Conservation (phyloP, 371 early-diverging fungal species). For the Choanephora cucurbitarum region DNA sequence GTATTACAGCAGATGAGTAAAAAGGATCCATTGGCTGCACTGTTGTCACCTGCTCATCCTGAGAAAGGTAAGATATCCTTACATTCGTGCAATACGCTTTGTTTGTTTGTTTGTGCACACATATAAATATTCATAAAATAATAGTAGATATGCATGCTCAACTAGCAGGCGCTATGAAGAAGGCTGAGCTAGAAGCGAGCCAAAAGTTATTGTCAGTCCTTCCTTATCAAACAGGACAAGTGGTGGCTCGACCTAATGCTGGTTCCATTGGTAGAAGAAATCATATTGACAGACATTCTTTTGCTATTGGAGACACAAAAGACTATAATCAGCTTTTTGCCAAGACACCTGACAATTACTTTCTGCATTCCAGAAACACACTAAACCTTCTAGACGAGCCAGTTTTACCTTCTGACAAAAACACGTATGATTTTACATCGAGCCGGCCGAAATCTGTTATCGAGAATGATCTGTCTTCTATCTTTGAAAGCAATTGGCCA, state of each 20-base stretch:
- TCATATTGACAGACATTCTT: conserved; percentile 71
- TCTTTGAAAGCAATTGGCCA: conserved; percentile 41
- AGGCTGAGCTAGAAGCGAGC: conserved; percentile 65
- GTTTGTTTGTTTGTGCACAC: not conserved
- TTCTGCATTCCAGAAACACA: not conserved
- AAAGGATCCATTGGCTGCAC: conserved; percentile 66
- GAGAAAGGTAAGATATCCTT: conserved; percentile 53
- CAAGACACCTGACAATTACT: conserved; percentile 21
- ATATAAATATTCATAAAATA: not conserved
- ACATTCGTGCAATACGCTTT: conserved; percentile 20
- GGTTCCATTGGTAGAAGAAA: conserved; percentile 32
- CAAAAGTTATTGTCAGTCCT: conserved; percentile 53
- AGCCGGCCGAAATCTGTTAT: conserved; percentile 51
- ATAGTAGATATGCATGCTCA: conserved; percentile 57
- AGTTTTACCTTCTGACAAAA: too few relatives aligned
- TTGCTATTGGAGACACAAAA: conserved; percentile 58
- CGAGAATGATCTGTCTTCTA: conserved; percentile 47
- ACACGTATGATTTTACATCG: not conserved
- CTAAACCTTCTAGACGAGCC: not conserved
- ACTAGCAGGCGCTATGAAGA: conserved; percentile 61
- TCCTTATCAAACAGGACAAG: conserved; percentile 56
- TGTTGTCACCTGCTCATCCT: conserved; percentile 61
- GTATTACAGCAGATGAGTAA: conserved; percentile 89
- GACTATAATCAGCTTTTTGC: conserved; percentile 49
- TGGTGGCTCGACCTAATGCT: conserved; percentile 34